Conservation (phyloP, 306 rosid genomes). For the Sophora flavescens region DNA sequence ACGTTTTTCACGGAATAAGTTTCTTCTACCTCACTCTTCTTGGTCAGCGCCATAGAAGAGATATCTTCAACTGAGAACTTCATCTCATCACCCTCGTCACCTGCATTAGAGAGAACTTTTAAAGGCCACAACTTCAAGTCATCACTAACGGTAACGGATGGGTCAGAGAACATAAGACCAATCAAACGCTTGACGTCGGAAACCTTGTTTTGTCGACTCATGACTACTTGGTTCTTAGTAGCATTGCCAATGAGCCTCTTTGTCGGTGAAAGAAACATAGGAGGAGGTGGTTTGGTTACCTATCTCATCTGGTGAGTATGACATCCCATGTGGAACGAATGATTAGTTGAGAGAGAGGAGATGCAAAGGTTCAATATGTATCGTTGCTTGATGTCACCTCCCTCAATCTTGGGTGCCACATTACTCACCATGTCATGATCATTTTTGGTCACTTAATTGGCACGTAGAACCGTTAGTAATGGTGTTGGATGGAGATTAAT, state of each 20-base stretch:
- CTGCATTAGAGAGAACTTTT: constrained; percentile 64
- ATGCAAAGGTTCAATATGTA: no score
- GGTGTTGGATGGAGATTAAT: no score
- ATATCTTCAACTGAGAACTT: constrained; percentile 73
- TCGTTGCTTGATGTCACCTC: no score
- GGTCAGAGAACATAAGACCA: constrained; percentile 70
- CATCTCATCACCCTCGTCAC: constrained; percentile 74
- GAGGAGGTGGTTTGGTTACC: constrained; percentile 95
- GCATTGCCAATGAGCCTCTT: constrained; percentile 86
- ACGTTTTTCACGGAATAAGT: constrained; percentile 71
- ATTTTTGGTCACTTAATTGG: no score
- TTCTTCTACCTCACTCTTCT: constrained; percentile 73
- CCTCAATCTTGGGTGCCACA: no score
- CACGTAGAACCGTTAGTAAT: no score
- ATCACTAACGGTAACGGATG: constrained; percentile 62
- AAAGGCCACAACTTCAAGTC: constrained; percentile 95
- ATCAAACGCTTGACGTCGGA: constrained; percentile 85
- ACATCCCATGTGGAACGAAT: no score
- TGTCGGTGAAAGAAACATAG: constrained; percentile 89
- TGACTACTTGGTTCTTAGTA: constrained; percentile 85
- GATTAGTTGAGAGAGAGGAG: no score
- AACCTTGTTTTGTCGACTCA: constrained; percentile 83
- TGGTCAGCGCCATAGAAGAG: constrained; percentile 74
- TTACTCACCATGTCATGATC: no score
- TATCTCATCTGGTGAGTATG: neutral